Evolutionary conservation across 345 rosid genomes (phyloP).

Genomic region (Lumnitzera racemosa): DNA sequence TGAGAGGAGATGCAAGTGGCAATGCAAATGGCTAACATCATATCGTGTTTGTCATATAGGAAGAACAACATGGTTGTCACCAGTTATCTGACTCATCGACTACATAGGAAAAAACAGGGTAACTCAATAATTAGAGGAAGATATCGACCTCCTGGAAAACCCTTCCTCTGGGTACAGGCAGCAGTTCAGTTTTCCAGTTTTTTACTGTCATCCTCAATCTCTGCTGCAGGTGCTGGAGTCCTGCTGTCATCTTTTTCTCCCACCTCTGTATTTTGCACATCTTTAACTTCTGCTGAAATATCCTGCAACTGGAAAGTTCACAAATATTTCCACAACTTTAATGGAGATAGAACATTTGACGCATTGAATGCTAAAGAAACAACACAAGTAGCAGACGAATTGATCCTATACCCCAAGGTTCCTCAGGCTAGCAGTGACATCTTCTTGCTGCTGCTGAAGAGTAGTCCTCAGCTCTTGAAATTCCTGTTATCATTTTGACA

Average conservation of each 20-base stretch:
- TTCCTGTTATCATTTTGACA: slow-evolving; percentile 30
- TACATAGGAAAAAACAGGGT: no score
- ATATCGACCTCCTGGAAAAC: no score
- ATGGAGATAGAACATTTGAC: no score
- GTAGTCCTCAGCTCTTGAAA: slow-evolving; percentile 66
- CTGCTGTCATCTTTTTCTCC: slow-evolving; percentile 26
- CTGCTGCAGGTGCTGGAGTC: slow-evolving; percentile 4
- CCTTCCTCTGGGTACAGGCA: no score
- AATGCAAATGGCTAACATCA: no score
- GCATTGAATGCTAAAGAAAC: no score
- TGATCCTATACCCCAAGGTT: slow-evolving; percentile 50
- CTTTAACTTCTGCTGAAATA: slow-evolving; percentile 32
- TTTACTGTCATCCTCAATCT: slow-evolving; percentile 14
- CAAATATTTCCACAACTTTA: background rate
- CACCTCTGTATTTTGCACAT: slow-evolving; percentile 17
- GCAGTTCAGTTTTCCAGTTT: slow-evolving; percentile 23
- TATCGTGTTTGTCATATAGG: no score
- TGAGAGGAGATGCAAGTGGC: no score
- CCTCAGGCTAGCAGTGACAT: slow-evolving; percentile 55
- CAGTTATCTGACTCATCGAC: no score
- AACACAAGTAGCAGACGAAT: no score
- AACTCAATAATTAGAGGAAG: no score
- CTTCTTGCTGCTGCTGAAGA: slow-evolving; percentile 80
- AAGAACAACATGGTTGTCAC: no score
- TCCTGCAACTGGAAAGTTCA: slow-evolving; percentile 47